A percentile compares a stretch with the other conserved stretches of the same genome.
These are phyloP conservation scores for Boletus patriciae DNA, from an alignment of 768 basidiomycete species.

Conservation along the genomic window DNA sequence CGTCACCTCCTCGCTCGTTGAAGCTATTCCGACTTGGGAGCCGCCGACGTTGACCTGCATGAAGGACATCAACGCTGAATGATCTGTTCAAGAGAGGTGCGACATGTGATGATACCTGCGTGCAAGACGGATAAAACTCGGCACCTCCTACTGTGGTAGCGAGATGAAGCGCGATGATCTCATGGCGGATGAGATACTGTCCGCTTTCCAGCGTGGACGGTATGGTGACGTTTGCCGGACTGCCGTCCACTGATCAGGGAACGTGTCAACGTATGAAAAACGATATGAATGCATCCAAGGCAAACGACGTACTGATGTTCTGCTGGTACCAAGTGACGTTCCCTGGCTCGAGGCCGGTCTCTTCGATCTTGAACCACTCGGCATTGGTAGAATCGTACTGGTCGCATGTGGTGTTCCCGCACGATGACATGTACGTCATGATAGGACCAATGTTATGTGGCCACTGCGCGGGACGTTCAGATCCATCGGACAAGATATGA, in stretches of 20 bases:
- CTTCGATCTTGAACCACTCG: slow-evolving; percentile 74
- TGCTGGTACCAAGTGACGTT: slow-evolving; percentile 51
- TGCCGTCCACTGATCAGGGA: slow-evolving; percentile 38
- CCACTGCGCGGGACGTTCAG: slow-evolving; percentile 35
- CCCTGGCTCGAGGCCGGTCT: slow-evolving; percentile 44
- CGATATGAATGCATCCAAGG: neutral
- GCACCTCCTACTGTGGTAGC: slow-evolving; percentile 58
- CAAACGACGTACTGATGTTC: slow-evolving; percentile 49
- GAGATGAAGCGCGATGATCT: slow-evolving; percentile 77
- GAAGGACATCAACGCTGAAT: neutral
- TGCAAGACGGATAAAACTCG: slow-evolving; percentile 80
- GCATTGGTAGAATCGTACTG: slow-evolving; percentile 57
- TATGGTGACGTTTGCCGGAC: slow-evolving; percentile 41
- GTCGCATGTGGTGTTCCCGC: slow-evolving; percentile 56
- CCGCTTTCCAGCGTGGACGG: slow-evolving; percentile 60
- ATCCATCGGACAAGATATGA: neutral
- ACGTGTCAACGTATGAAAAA: neutral
- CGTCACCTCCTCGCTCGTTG: slow-evolving; percentile 50
- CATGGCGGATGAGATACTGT: slow-evolving; percentile 74
- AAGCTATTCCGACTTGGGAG: slow-evolving; percentile 49
- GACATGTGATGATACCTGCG: slow-evolving; percentile 36
- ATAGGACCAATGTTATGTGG: slow-evolving; percentile 65
- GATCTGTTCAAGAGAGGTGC: neutral
- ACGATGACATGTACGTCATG: slow-evolving; percentile 72
- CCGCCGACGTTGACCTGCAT: slow-evolving; percentile 55